Evolutionary conservation across 2,329 filamentous ascomycete genomes (phyloP).

Genomic region (Hypoxylon sp.): DNA sequence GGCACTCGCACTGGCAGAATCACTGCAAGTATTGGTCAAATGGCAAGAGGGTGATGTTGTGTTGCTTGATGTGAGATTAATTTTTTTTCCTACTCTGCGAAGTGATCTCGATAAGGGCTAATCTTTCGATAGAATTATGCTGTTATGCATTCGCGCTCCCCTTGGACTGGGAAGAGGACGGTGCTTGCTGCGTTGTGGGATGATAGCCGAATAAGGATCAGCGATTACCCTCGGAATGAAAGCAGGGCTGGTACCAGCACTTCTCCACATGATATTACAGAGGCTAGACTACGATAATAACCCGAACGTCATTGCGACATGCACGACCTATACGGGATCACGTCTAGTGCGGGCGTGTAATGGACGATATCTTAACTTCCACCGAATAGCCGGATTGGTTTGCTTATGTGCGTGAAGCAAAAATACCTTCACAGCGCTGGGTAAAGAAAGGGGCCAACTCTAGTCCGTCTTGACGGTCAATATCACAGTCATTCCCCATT

Average conservation of each 20-base stretch:
- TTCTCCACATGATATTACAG: not conserved
- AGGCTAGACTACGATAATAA: not conserved
- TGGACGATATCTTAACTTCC: too few species aligned
- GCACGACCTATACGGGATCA: too few species aligned
- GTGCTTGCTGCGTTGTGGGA: conserved; percentile 56
- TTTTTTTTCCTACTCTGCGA: not conserved
- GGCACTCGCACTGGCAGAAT: conserved; percentile 50
- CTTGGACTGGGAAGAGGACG: conserved; percentile 53
- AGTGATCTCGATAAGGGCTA: not conserved
- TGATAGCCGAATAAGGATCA: conserved; percentile 22
- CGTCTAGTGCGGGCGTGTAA: too few species aligned
- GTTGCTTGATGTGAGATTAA: conserved; percentile 51
- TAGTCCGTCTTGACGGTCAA: not conserved
- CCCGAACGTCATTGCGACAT: not conserved
- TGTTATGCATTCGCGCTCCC: conserved; percentile 53
- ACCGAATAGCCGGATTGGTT: too few species aligned
- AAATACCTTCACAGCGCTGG: not conserved
- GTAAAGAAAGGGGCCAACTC: not conserved
- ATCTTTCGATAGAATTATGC: conserved; percentile 52
- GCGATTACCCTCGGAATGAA: conserved; percentile 22
- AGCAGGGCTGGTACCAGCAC: not conserved
- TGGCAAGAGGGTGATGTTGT: conserved; percentile 54
- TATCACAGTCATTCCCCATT: not conserved
- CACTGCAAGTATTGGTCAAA: conserved; percentile 48
- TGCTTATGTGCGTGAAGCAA: too few species aligned